Evolutionary conservation across 768 basidiomycete genomes (phyloP), one percentile per base, ranked within the genome.

Genomic region (Rhodotorula babjevae): DNA sequence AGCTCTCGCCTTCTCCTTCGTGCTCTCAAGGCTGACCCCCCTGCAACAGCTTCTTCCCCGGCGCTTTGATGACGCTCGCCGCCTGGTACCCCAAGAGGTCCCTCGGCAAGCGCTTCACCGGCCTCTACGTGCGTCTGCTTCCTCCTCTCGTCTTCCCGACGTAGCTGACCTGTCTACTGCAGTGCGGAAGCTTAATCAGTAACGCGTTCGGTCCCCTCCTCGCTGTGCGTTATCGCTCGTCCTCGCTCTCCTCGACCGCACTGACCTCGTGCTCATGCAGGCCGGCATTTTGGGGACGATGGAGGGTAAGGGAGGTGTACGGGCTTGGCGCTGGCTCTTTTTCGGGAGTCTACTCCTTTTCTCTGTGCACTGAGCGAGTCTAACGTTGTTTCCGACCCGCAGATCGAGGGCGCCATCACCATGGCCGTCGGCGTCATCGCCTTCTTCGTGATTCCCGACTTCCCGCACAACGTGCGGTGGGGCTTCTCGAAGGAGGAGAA

Each of bases 21-120:
- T 49, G 19, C 10, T 19, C 49, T 21, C 21, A 25, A 19, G 18
- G 47, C 21, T 49, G 49, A 49, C 49, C 21, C 36, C 5, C 36
- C 9, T 9, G 36, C 36, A 36, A 36, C 40, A 23, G 36, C 33
- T 59, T 61, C 44, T 61, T 61, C 44, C 42, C 60, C 18, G 60
- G 60, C 8, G 19, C 60, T 0, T 23, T 66, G 2, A 58, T 66
- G 56, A 25, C 33, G 2, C 56, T 65, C 31, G 55, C 64, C 8
- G 21, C 40, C 78, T 87, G 89, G 90, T 91, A 91, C 82, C 89
- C 84, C 68, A 85, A 85, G 57, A 83, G 83, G 46, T 90, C 92
- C 78, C 83, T 92, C 53, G 90, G 88, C 53, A 82, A 87, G 63
- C 84, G 89, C 64, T 89, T 85, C 21, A 88, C 90, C 11, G 53